phyloP scores from a whole-genome alignment of 1,284 basidiomycete genomes.

The Moesziomyces globuligerus region DNA sequence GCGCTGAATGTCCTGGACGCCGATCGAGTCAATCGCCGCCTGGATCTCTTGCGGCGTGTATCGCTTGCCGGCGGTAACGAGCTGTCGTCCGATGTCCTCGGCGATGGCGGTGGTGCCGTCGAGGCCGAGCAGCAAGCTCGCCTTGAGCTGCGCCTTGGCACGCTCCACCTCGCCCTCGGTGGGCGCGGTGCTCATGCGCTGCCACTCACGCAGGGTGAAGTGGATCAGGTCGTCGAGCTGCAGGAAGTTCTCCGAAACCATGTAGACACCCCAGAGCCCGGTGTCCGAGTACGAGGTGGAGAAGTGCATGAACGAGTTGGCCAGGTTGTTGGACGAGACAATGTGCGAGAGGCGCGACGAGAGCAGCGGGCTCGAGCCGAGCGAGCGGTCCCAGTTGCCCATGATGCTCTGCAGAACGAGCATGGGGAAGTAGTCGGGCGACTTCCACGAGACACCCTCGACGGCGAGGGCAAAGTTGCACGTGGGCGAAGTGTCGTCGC shows the following conservation, averaged over 20 bases:
- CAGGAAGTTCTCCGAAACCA: conserved; percentile 81
- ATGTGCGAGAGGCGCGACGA: conserved; percentile 92
- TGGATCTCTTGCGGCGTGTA: conserved; percentile 94
- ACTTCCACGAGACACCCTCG: conserved; percentile 97
- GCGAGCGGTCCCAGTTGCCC: conserved; percentile 98
- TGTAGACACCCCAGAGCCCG: conserved; percentile 98
- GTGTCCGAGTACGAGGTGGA: conserved; percentile 99
- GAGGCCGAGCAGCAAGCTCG: conserved; percentile 85
- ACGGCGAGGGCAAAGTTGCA: conserved; percentile 96
- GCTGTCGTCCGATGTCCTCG: conserved; percentile 96
- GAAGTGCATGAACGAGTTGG: conserved; percentile 99
- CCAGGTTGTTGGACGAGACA: conserved; percentile 91
- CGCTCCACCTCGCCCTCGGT: conserved; percentile 89
- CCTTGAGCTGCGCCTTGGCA: conserved; percentile 97
- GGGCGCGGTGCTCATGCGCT: conserved; percentile 89
- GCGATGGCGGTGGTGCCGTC: conserved; percentile 96
- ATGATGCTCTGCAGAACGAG: conserved; percentile 98
- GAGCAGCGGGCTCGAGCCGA: conserved; percentile 88
- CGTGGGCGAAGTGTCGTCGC: conserved; percentile 88
- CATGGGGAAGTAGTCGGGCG: conserved; percentile 99
- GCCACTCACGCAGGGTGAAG: conserved; percentile 97
- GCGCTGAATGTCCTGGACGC: conserved; percentile 87
- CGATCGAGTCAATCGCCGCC: conserved; percentile 88
- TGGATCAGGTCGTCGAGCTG: conserved; percentile 94
- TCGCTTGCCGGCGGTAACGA: conserved; percentile 84